Base-by-base conservation (phyloP, 805 yeast genomes). In the Tetrapisispora pingtungensis region DNA sequence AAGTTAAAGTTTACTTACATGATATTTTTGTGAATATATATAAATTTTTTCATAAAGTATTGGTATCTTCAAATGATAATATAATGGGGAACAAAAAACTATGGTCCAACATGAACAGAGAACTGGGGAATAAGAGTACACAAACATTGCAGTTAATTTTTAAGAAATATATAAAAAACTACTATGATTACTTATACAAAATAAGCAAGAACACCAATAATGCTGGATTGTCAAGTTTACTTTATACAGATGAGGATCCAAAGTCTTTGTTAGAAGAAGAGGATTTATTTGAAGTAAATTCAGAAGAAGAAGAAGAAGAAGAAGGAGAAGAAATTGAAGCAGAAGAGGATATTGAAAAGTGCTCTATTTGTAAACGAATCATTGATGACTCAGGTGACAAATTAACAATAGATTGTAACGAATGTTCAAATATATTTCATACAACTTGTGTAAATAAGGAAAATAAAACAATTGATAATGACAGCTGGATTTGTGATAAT, bases 401-500 rank as follows among this genome's bases (percentile, higher is more conserved):
- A 14, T 6, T 2, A 7, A 13, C 78, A 3, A 59, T 81, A 19
- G 56, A 77, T 6, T 89, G 96, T 60, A 84, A 80, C 52, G 82
- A 82, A 33, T 89, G 96, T 57, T 78, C 81, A 46, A 72, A 71
- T 42, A 73, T 76, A 1, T 86, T 67, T 61, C 96, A 89, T 60
- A 2, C 7, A 10, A 14, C 27, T 14, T 53, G 56, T 31, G 7
- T 24, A 10, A 12, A n/a, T 12, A 10, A 22, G 15, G 14, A 26
- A 8, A n/a, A 15, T 10, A 7, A 20, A 8, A 12, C 13, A 2
- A 13, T 32, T 12, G 18, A 30, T 17, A 33, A 14, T 20, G 56
- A 62, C 0, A 73, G 70, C 15, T 89, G 96, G 95, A 81, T 73
- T 56, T 89, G 97, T 61, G 82, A 81, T 41, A 74, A 74, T 45